Conservation (phyloP, 192 early-diverging fungal genomes). For the Backusella sp. region DNA sequence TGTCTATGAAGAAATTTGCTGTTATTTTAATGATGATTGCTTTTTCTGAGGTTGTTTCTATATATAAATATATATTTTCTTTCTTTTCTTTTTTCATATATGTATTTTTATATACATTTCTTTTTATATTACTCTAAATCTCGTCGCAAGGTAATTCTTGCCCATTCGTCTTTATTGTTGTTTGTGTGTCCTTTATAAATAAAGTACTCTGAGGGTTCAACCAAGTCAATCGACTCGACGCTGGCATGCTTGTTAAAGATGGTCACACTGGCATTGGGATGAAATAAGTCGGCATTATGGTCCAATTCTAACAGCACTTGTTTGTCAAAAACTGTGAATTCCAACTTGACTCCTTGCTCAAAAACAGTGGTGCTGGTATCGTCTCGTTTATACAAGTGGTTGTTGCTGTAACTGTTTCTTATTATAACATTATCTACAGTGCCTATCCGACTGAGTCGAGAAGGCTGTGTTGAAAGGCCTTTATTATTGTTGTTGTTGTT, state of each 20-base stretch:
- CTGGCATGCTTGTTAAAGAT: conserved; percentile 11
- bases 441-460: background rate
- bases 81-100: conserved; percentile 10
- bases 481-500: background rate
- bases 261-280: conserved; percentile 55
- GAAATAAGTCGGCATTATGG: conserved; percentile 68
- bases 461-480: conserved; percentile 6
- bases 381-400: conserved; percentile 20
- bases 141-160: conserved; percentile 44
- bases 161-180: conserved; percentile 43
- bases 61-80: conserved; percentile 15
- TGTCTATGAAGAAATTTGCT: background rate
- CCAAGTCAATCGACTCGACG: conserved; percentile 34
- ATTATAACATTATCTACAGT: background rate
- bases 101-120: background rate
- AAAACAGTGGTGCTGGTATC: background rate
- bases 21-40: background rate
- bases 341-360: background rate
- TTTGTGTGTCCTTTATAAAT: conserved; percentile 57
- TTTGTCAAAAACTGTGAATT: conserved; percentile 54
- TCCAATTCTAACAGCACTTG: conserved; percentile 64
- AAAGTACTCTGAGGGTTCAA: conserved; percentile 16
- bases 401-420: background rate
- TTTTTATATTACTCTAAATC: conserved; percentile 32
- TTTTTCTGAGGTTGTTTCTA: too few relatives aligned